Conservation (phyloP, 768 basidiomycete species). For the Psilocybe azurescens region DNA sequence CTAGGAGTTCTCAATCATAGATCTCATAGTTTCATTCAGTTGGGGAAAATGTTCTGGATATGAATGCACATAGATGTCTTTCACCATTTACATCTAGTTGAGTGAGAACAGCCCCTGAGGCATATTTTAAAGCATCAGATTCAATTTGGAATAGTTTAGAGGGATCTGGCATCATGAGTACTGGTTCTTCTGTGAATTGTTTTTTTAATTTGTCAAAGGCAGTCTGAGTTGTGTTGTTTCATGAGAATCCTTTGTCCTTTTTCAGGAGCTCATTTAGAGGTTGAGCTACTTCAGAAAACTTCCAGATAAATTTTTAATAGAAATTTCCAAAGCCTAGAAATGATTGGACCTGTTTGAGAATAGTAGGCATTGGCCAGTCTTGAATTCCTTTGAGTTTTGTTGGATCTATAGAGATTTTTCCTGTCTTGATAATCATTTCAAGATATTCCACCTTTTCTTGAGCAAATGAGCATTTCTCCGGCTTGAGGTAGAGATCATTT, state of each 20-base stretch:
- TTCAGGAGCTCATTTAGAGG: constrained; percentile 32
- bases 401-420: constrained; percentile 39
- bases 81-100: constrained; percentile 30
- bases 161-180: constrained; percentile 26
- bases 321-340: constrained; percentile 52
- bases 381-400: constrained; percentile 39
- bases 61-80: too few species aligned
- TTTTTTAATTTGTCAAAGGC: constrained; percentile 37
- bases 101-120: constrained; percentile 35
- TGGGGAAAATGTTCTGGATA: too few species aligned
- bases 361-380: constrained; percentile 42
- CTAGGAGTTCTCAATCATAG: too few species aligned
- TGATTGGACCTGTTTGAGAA: constrained; percentile 35
- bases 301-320: constrained; percentile 37
- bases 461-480: constrained; percentile 41
- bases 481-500: constrained; percentile 35
- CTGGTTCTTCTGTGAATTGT: constrained; percentile 27
- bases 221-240: constrained; percentile 24
- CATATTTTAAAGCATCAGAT: constrained; percentile 35
- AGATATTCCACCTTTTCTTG: constrained; percentile 31
- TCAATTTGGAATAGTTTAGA: constrained; percentile 30
- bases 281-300: constrained; percentile 33
- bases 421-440: constrained; percentile 33
- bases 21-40: too few species aligned
- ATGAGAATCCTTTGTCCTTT: constrained; percentile 31